Evolutionary conservation across 345 rosid species (phyloP).

Genomic region (Eucalyptus tenuipes): DNA sequence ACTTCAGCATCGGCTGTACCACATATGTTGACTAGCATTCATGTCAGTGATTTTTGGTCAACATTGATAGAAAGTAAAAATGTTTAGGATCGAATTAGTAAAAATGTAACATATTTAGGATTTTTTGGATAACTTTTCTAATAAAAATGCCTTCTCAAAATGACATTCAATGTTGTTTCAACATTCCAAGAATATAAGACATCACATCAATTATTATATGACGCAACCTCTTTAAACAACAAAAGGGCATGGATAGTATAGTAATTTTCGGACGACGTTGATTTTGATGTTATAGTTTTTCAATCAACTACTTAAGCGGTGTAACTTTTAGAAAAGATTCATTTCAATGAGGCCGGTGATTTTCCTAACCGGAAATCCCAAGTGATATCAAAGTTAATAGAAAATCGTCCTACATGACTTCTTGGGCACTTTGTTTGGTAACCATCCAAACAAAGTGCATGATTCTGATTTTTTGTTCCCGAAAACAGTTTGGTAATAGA

Average conservation of each 20-base stretch:
- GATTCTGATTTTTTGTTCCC: no score
- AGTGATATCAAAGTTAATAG: background rate
- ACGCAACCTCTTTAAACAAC: background rate
- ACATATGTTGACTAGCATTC: no score
- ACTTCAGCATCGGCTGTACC: accelerated
- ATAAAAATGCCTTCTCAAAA: background rate
- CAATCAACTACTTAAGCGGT: accelerated
- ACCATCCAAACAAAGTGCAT: no score
- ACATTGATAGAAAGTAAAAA: no score
- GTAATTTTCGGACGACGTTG: accelerated
- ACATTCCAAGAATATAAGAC: background rate
- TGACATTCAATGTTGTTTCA: background rate
- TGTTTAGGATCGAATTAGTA: no score
- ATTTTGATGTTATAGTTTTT: background rate
- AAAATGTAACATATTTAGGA: no score
- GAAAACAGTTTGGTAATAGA: no score
- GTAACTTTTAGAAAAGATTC: background rate
- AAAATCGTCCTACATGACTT: background rate
- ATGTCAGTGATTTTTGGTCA: accelerated
- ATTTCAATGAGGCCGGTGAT: background rate
- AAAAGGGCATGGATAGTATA: background rate
- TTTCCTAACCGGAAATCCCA: background rate
- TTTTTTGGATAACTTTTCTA: no score
- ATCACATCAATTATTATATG: background rate
- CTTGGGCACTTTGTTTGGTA: no score